Evolutionary conservation across 257 asterid genomes (phyloP), one percentile per base, ranked within the genome.

Genomic region (Nicotiana otophora): DNA sequence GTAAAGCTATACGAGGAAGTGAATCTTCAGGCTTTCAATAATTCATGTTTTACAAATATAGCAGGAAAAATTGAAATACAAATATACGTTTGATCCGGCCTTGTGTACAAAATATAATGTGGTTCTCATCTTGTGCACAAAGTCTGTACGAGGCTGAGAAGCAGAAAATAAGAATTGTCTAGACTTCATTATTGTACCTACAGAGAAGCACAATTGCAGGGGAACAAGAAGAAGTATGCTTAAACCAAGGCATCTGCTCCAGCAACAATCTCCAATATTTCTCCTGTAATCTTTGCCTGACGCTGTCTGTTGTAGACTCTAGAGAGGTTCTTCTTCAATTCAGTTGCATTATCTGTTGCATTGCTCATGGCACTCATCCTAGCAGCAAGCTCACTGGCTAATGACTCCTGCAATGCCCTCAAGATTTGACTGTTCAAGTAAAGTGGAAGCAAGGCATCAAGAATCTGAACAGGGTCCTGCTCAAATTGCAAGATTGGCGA

Each of bases 311-410:
- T 95, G 82, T 95, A 95, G 16, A 63, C 89, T 28, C 15, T 90
- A 2, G 97, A 90, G 75, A 95, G 84, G 5, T 12, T 78, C 83
- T 86, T 93, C 95, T 88, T 93, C 90, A 95, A 82, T 53, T 95
- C 98, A 12, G 1, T 55, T 0, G 98, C 98, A 78, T 95, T 95
- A 58, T 93, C 98, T 0, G 93, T 53, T 2, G 98, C 98, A 82
- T 58, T 91, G 89, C 98, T 93, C 98, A 93, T 95, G 15, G 98
- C 97, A 77, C 91, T 92, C 98, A 93, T 93, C 92, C 97, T 89
- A 10, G 98, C 95, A 51, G 98, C 98, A 19, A 95, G 94, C 84
- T 93, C 98, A 86, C 98, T 93, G 4, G 98, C 98, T 7, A 93
- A 78, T 1, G 98, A 93, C 78, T 95, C 98, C 84, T 93, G 98